Evolutionary conservation across 164 flowering plant species (phyloP).

Genomic region (Nelumbo lutea): DNA sequence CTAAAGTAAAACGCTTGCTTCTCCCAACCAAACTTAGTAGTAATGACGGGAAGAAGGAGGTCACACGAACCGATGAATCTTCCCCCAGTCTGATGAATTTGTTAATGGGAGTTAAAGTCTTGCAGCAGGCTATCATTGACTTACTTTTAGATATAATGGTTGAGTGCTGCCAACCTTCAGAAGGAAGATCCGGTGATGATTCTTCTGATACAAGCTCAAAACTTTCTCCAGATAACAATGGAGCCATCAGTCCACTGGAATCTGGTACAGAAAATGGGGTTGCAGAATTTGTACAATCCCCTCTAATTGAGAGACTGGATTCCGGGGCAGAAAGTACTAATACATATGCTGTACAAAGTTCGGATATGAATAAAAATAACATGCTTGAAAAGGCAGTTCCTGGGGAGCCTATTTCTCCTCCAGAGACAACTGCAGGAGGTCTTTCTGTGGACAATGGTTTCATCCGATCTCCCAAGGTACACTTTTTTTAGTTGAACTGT

Average conservation of each 20-base stretch:
- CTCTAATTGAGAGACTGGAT: constrained; percentile 34
- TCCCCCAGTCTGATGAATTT: constrained; percentile 95
- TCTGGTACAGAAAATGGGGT: constrained; percentile 58
- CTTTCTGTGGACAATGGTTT: constrained; percentile 46
- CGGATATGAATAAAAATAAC: constrained; percentile 36
- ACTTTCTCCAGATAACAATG: constrained; percentile 43
- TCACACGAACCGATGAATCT: constrained; percentile 52
- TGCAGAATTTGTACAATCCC: constrained; percentile 79
- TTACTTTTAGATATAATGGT: constrained; percentile 96
- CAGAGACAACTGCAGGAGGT: constrained; percentile 64
- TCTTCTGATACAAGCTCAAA: constrained; percentile 50
- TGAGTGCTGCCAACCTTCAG: constrained; percentile 97
- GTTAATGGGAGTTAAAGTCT: constrained; percentile 97
- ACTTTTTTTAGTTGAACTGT: background rate
- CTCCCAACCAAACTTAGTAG: constrained; percentile 85
- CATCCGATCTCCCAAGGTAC: constrained; percentile 68
- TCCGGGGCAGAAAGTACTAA: constrained; percentile 22
- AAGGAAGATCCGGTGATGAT: constrained; percentile 53
- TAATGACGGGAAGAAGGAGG: constrained; percentile 66
- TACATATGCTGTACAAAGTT: constrained; percentile 75
- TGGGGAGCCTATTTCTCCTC: constrained; percentile 59
- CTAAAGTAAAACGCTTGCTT: constrained; percentile 90
- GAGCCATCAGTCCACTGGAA: constrained; percentile 43
- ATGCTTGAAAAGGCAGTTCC: constrained; percentile 40
- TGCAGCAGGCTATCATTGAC: constrained; percentile 98